phyloP scores from a whole-genome alignment of 805 yeast genomes.

The Saccharomycopsis javanensis region DNA sequence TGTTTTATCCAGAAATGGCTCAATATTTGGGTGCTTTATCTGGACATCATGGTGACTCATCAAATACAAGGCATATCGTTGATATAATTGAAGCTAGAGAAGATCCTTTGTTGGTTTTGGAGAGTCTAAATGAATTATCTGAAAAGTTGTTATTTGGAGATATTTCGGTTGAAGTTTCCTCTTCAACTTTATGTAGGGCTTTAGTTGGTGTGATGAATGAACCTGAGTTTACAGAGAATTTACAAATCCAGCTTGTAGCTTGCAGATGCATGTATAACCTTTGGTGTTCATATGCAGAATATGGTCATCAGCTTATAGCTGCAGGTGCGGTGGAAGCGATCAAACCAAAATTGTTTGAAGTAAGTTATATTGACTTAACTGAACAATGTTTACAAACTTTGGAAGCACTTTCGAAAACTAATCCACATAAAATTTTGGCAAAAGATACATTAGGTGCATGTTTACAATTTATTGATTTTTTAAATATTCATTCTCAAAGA shows the following conservation, averaged over 20 bases:
- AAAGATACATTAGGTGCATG: conserved; percentile 58
- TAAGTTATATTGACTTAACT: conserved; percentile 80
- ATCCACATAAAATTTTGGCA: conserved; percentile 41
- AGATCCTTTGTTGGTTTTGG: conserved; percentile 53
- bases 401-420: conserved; percentile 52
- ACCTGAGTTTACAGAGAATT: conserved; percentile 47
- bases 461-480: conserved; percentile 71
- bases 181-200: conserved; percentile 42
- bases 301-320: conserved; percentile 50
- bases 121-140: conserved; percentile 54
- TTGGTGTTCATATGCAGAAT: conserved; percentile 62
- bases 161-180: conserved; percentile 30
- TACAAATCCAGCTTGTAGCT: conserved; percentile 75
- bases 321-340: conserved; percentile 60
- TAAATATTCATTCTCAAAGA: conserved; percentile 81
- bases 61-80: conserved; percentile 15
- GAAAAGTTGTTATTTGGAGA: conserved; percentile 42
- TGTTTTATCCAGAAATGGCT: conserved; percentile 32
- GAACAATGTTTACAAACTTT: conserved; percentile 80
- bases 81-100: conserved; percentile 26
- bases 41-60: conserved; percentile 15
- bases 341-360: conserved; percentile 56
- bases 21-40: conserved; percentile 26
- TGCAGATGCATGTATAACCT: conserved; percentile 78
- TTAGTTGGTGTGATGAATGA: conserved; percentile 50